Percentiles rank a stretch among this genome's conserved stretches.
Evolutionary conservation across 2,329 filamentous ascomycete genomes (phyloP).

Genomic region (Fusarium sp.): DNA sequence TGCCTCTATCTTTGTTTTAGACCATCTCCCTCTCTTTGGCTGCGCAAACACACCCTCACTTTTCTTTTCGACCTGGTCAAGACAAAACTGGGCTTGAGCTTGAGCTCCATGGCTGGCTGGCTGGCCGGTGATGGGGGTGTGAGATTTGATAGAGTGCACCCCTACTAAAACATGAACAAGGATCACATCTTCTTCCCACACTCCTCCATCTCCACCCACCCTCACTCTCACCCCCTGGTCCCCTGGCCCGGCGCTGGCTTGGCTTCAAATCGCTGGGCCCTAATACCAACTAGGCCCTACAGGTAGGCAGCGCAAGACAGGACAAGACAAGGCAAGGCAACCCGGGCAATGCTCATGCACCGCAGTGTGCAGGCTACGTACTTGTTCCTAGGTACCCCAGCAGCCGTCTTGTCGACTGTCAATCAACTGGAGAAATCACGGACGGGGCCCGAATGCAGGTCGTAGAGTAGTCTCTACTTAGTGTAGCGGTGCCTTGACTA

Average conservation of each 20-base stretch:
- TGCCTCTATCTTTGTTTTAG: conserved; percentile 2
- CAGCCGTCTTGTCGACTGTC: conserved; percentile 36
- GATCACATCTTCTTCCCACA: neutral
- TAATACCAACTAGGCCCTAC: conserved; percentile 13
- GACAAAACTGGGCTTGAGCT: conserved; percentile 20
- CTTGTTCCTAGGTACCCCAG: conserved; percentile 20
- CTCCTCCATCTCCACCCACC: neutral
- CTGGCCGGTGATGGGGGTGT: conserved; percentile 20
- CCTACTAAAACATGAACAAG: neutral
- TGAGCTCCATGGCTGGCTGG: conserved; percentile 22
- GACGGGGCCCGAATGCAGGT: conserved; percentile 45
- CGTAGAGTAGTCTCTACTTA: conserved; percentile 4
- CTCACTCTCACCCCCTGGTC: conserved; percentile 5
- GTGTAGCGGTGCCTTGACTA: conserved; percentile 44
- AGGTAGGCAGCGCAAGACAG: conserved; percentile 4
- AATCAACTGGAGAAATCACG: conserved; percentile 38
- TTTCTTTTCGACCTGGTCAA: conserved; percentile 20
- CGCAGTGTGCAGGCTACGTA: conserved; percentile 32
- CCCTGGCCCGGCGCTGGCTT: conserved; percentile 19
- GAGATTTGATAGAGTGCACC: neutral
- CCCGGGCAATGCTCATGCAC: neutral
- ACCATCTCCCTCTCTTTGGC: conserved; percentile 3
- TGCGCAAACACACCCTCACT: conserved; percentile 11
- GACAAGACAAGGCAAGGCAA: conserved; percentile 1
- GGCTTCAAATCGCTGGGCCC: conserved; percentile 26